These are phyloP conservation scores for Madurella fahalii DNA, from an alignment of 2,329 filamentous ascomycete species.

Conservation along the genomic window DNA sequence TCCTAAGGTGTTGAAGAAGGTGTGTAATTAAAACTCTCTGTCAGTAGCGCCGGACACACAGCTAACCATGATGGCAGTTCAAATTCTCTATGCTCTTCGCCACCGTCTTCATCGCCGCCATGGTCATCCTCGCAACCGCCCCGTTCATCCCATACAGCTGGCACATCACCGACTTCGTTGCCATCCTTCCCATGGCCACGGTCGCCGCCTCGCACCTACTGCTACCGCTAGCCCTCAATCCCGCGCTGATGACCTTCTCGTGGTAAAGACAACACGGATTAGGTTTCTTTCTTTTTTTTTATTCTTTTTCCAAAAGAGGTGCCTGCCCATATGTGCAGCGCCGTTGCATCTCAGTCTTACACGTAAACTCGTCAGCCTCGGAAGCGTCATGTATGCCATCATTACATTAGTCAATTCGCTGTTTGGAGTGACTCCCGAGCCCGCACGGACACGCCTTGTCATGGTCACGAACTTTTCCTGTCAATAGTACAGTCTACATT, in stretches of 20 bases:
- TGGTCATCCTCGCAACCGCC: conserved; percentile 61
- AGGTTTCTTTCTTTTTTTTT: not conserved
- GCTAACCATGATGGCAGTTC: conserved; percentile 46
- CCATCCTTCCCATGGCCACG: conserved; percentile 71
- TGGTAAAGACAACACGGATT: conserved; percentile 47
- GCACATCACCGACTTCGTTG: conserved; percentile 67
- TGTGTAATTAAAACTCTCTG: conserved; percentile 47
- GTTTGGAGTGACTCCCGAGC: not conserved
- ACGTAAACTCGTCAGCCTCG: not conserved
- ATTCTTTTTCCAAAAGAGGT: not conserved
- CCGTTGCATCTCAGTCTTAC: too few species aligned
- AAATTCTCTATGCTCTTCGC: conserved; percentile 67
- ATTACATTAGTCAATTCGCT: not conserved
- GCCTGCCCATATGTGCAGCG: too few species aligned
- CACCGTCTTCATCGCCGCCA: conserved; percentile 52
- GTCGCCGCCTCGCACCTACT: conserved; percentile 67
- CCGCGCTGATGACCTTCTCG: conserved; percentile 75
- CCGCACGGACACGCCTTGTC: not conserved
- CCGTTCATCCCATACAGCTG: conserved; percentile 62
- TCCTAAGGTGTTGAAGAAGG: conserved; percentile 71
- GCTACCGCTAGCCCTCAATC: conserved; percentile 69
- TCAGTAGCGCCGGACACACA: not conserved
- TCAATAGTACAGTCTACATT: not conserved
- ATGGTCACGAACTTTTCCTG: not conserved
- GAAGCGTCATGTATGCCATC: not conserved